These are phyloP conservation scores for Xylaria sp. DNA, from an alignment of 2,329 filamentous ascomycete species.

Conservation along the genomic window DNA sequence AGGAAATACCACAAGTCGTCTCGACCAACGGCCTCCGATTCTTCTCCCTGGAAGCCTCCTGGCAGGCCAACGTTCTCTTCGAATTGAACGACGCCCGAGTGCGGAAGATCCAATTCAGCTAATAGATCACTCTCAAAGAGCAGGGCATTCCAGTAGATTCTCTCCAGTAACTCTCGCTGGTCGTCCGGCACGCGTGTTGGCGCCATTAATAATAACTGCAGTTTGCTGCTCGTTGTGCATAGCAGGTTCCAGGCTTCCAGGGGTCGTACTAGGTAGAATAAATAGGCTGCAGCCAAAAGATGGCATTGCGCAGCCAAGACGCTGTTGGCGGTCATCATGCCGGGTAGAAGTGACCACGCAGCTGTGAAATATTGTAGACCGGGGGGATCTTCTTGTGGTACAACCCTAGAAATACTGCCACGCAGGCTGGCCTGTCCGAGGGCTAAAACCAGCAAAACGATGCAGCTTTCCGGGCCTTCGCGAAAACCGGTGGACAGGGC, in stretches of 20 bases:
- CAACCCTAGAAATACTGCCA: constrained; percentile 79
- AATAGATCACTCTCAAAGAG: constrained; percentile 84
- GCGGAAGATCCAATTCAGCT: constrained; percentile 81
- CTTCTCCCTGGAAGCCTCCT: constrained; percentile 79
- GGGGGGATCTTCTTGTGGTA: constrained; percentile 75
- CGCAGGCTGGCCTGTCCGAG: constrained; percentile 79
- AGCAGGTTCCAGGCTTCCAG: constrained; percentile 85
- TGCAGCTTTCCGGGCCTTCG: constrained; percentile 83
- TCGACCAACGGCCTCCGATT: constrained; percentile 70
- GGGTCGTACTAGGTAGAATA: constrained; percentile 84
- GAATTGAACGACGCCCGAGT: constrained; percentile 84
- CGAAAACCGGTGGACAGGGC: constrained; percentile 80
- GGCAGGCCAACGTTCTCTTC: constrained; percentile 83
- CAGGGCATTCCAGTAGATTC: constrained; percentile 86
- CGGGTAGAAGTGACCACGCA: constrained; percentile 80
- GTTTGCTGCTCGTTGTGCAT: constrained; percentile 82
- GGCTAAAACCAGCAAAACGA: constrained; percentile 80
- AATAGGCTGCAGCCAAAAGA: constrained; percentile 80
- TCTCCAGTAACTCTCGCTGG: constrained; percentile 77
- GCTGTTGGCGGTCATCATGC: constrained; percentile 82
- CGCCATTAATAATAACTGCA: constrained; percentile 80
- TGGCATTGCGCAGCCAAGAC: constrained; percentile 83
- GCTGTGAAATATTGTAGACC: constrained; percentile 83
- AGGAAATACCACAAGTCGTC: constrained; percentile 90
- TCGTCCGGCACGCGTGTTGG: constrained; percentile 75